phyloP scores from a whole-genome alignment of 1,139 yeast species.

The Eremothecium gossypii region DNA sequence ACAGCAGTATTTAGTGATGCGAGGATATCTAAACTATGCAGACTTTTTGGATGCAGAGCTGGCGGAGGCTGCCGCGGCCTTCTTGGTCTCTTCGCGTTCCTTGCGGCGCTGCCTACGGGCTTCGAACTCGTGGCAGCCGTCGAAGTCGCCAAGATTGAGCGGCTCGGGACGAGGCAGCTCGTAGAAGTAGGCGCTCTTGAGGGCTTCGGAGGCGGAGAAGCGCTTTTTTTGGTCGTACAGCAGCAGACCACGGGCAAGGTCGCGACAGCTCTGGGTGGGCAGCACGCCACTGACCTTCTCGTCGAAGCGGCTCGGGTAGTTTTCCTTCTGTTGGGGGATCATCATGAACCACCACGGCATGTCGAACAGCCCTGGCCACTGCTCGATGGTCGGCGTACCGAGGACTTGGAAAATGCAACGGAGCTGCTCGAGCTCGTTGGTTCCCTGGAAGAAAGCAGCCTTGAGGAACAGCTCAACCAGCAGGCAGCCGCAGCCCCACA shows the following conservation, averaged over 20 bases:
- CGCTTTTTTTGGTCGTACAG: constrained; percentile 61
- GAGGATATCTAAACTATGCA: background rate
- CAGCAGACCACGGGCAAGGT: constrained; percentile 55
- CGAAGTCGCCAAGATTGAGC: constrained; percentile 42
- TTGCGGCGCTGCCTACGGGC: constrained; percentile 75
- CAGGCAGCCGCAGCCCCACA: constrained; percentile 96
- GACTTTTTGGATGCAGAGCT: background rate
- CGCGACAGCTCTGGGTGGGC: constrained; percentile 48
- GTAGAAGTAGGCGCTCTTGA: constrained; percentile 58
- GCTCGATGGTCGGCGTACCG: constrained; percentile 75
- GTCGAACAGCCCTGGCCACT: constrained; percentile 68
- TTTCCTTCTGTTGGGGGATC: constrained; percentile 39
- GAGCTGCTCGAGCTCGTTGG: constrained; percentile 79
- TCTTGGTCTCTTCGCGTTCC: constrained; percentile 37
- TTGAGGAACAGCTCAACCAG: constrained; percentile 71
- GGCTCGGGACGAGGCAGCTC: constrained; percentile 61
- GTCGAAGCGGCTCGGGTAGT: constrained; percentile 40
- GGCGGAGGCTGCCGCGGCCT: constrained; percentile 5
- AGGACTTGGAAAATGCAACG: constrained; percentile 64
- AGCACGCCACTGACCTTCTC: constrained; percentile 37
- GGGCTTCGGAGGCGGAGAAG: constrained; percentile 51
- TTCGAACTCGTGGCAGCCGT: constrained; percentile 96
- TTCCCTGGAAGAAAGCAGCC: constrained; percentile 75
- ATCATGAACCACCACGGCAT: constrained; percentile 92
- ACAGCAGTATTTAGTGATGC: background rate